Base-by-base conservation (phyloP, 805 yeast genomes). In the Wickerhamomyces strasburgensis region DNA sequence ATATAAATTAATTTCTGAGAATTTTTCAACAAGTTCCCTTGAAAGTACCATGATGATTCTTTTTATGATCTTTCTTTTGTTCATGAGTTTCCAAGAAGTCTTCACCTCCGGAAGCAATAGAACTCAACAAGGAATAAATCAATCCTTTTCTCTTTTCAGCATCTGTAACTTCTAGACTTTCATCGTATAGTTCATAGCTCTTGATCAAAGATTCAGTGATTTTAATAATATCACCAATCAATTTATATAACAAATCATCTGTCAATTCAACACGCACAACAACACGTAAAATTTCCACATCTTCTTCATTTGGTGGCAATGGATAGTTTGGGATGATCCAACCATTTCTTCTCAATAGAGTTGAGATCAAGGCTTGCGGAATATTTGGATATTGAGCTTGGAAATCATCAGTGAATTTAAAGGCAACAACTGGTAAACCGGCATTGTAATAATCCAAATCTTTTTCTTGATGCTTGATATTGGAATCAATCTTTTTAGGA, bases 261-360 rank as follows among this genome's bases (percentile, higher is more conserved):
- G 83, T 70, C 57, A 88, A 64, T 37, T 81, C 78, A 47, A 72
- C 73, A 52, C 94, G 74, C 36, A 85, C 87, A 11, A 88, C 96
- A 18, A 89, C 85, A 54, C 97, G 75, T 45, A 88, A 68, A 40
- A 87, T 83, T 61, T 89, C 95, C 31, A 59, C 58, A 38, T 72
- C 67, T 37, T 68, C 71, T 31, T 80, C 78, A 24, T 57, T 52
- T 14, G 70, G 66, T 19, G 96, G 95, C 49, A 88, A 70, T 43
- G 83, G 85, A 62, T 88, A 88, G 67, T 88, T 87, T 47, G 96
- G 95, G 46, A 88, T 70, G 57, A 89, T 89, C 76, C 84, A 88
- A 11, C 95, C 94, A 51, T 78, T 77, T 57, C 72, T 75, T 58
- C 96, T 75, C 51, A 88, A 65, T 58, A 87, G 56, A 11, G 79